Conservation (phyloP, 768 basidiomycete species). For the Hygrophoropsis aurantiaca region DNA sequence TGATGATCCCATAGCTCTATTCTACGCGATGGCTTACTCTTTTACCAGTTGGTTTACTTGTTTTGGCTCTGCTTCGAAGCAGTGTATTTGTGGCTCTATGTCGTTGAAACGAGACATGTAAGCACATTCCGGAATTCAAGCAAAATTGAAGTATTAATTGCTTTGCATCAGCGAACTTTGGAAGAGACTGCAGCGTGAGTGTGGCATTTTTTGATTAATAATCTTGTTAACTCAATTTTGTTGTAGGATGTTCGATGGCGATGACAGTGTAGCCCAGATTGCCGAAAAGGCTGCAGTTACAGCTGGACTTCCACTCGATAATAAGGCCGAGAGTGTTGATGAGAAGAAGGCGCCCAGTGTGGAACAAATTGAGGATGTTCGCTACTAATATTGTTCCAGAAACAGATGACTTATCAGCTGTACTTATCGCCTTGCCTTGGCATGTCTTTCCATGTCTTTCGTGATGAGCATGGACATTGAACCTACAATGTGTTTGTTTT, state of each 20-base stretch:
- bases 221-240: not conserved
- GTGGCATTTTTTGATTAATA: not conserved
- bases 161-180: constrained; percentile 22
- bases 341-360: not conserved
- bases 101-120: constrained; percentile 34
- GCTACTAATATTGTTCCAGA: not conserved
- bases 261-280: constrained; percentile 17
- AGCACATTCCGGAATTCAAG: not conserved
- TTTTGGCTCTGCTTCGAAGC: constrained; percentile 39
- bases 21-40: not conserved
- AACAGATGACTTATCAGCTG: not conserved
- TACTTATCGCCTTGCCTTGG: too few relatives aligned
- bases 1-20: not conserved
- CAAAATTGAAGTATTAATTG: not conserved
- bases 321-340: not conserved
- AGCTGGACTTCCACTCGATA: not conserved
- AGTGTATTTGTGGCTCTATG: constrained; percentile 31
- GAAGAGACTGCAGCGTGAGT: constrained; percentile 35
- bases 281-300: not conserved
- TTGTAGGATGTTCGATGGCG: constrained; percentile 31
- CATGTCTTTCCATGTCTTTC: too few relatives aligned
- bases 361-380: not conserved
- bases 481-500: too few relatives aligned
- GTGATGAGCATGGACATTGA: too few relatives aligned
- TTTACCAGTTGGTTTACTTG: constrained; percentile 32